A percentile compares a stretch with the other conserved stretches of the same genome.
Evolutionary conservation across 352 stramenopile species (phyloP).

Genomic region (Globisporangium perplexum): DNA sequence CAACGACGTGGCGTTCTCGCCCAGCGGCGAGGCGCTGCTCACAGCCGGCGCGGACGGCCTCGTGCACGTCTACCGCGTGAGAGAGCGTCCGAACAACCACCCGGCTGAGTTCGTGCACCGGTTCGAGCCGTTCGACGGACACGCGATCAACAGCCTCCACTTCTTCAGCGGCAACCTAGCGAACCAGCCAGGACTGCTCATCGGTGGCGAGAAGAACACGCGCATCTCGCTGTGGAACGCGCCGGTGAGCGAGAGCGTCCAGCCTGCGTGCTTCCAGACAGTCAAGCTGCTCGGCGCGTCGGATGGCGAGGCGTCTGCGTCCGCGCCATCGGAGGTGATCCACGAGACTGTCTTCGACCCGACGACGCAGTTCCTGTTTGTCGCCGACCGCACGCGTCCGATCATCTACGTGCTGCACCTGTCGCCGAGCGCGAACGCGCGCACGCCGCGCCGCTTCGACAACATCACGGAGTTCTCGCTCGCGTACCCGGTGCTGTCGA

Average conservation of each 20-base stretch:
- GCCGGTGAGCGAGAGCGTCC: constrained; percentile 43
- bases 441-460: constrained; percentile 52
- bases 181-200: constrained; percentile 43
- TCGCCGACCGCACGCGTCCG: constrained; percentile 58
- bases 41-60: constrained; percentile 71
- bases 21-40: constrained; percentile 45
- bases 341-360: constrained; percentile 69
- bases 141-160: constrained; percentile 61
- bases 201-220: constrained; percentile 65
- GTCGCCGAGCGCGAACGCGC: constrained; percentile 22
- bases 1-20: constrained; percentile 75
- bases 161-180: constrained; percentile 55
- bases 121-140: constrained; percentile 72
- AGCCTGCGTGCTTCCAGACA: constrained; percentile 58
- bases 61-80: constrained; percentile 75
- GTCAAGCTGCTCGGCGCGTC: constrained; percentile 36
- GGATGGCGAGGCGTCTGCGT: constrained; percentile 16
- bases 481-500: constrained; percentile 72
- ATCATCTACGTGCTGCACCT: constrained; percentile 71
- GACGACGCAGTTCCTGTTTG: constrained; percentile 70
- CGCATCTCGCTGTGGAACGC: constrained; percentile 56
- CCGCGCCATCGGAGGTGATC: constrained; percentile 10
- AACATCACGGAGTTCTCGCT: constrained; percentile 80
- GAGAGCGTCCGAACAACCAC: constrained; percentile 35
- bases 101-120: constrained; percentile 63